Evolutionary conservation across 768 basidiomycete genomes (phyloP), one percentile per base, ranked within the genome.

Genomic region (Lactifluus rugatus): DNA sequence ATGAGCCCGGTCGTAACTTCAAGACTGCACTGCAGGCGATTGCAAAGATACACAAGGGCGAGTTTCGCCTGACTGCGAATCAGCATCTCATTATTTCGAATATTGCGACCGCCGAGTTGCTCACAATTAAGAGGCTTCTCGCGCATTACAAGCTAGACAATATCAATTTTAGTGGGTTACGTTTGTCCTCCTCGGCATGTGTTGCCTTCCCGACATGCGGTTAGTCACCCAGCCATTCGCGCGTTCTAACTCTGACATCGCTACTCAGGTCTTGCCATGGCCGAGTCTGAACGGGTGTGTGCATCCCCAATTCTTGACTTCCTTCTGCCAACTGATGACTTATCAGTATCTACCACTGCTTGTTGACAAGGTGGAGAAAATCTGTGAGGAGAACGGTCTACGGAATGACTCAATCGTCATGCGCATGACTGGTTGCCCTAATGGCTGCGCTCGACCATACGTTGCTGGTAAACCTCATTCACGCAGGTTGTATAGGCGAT

Each of bases 351-450:
- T 99, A 13, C 96, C 95, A 14, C 66, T 97, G 16, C 83, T 98
- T 41, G 78, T 98, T 58, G 86, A 91, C 72, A 97, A 97, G 73
- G 87, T 98, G n/a, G 95, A 99, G 75, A 83, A 84, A 72, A 87
- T 97, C 5, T 90, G 89, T 67, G 96, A 98, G 70, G 89, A 93
- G 69, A 87, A 84, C 65, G 95, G 95, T 19, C 75, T 98, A 44
- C 79, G 95, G 46, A 86, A 96, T 68, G 95, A 99, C 72, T 84
- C 88, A 2, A 95, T 98, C 64, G 83, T 97, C 61, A 97, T 99
- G 95, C 82, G 95, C 52, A 97, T 98, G 94, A 97, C 95, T 16
- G 95, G 95, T 50, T 97, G 94, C 64, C 91, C 91, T 4, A 93
- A 93, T 66, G 92, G 91, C 34, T 93, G 93, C 69, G 91, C 94